Evolutionary conservation across 495 filamentous ascomycete genomes (phyloP).

Genomic region (Aspergillus coremiiformis): DNA sequence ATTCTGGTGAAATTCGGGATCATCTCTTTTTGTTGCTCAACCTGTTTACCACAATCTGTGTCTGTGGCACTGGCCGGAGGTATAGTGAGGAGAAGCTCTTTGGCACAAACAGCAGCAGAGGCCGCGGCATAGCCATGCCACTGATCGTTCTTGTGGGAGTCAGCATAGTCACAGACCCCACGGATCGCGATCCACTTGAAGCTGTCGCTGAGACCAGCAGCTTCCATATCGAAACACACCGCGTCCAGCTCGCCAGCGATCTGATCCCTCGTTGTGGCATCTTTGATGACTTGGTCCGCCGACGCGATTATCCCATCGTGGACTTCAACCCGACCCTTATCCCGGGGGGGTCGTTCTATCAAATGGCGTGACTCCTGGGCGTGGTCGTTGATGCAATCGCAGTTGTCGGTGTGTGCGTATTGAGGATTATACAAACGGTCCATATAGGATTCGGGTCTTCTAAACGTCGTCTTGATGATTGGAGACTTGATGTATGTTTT

Average conservation of each 20-base stretch:
- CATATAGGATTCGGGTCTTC: neutral
- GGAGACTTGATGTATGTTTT: neutral
- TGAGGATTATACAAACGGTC: neutral
- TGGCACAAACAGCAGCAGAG: conserved; percentile 12
- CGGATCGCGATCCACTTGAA: conserved; percentile 19
- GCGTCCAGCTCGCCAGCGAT: conserved; percentile 11
- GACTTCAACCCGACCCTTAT: neutral
- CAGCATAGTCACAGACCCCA: conserved; percentile 26
- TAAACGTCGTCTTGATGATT: neutral
- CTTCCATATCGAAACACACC: conserved; percentile 18
- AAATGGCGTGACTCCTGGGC: neutral
- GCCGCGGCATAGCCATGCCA: conserved; percentile 26
- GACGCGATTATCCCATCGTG: conserved; percentile 13
- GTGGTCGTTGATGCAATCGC: neutral
- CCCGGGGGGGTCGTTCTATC: neutral
- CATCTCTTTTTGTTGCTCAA: neutral
- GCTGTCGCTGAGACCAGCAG: conserved; percentile 7
- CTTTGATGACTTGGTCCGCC: conserved; percentile 6
- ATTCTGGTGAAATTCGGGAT: neutral
- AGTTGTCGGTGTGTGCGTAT: neutral
- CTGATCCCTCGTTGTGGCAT: conserved; percentile 4
- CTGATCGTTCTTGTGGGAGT: conserved; percentile 22
- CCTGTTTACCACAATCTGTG: neutral
- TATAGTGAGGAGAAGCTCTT: neutral
- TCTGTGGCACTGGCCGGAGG: neutral